Evolutionary conservation across 345 rosid genomes (phyloP).

Genomic region (Kandelia obovata): DNA sequence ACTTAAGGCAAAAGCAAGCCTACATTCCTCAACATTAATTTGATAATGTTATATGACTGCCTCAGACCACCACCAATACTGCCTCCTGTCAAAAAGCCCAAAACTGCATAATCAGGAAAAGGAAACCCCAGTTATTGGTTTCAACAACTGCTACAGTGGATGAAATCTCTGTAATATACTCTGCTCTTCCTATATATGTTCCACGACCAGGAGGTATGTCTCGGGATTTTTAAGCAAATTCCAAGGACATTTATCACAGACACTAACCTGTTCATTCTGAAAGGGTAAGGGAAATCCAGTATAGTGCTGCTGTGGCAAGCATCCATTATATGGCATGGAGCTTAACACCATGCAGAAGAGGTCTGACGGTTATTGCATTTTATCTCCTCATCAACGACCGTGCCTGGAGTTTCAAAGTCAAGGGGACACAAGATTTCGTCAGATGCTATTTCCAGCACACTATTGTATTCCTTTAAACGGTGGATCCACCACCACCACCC

Average conservation of each 20-base stretch:
- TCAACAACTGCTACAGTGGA: not conserved
- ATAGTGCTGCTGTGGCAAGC: slow-evolving; percentile 89
- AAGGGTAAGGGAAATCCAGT: slow-evolving; percentile 69
- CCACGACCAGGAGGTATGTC: not conserved
- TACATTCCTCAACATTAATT: too few relatives aligned
- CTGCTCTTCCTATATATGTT: not conserved
- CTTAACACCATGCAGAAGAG: slow-evolving; percentile 72
- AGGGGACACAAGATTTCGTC: slow-evolving; percentile 84
- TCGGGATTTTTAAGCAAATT: not conserved
- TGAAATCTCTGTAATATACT: not conserved
- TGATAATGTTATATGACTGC: too few relatives aligned
- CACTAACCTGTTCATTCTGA: slow-evolving; percentile 67
- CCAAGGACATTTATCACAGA: not conserved
- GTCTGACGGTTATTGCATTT: slow-evolving; percentile 69
- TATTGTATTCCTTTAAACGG: slow-evolving; percentile 33
- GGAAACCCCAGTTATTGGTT: not conserved
- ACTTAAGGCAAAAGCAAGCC: too few relatives aligned
- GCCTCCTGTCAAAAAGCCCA: too few relatives aligned
- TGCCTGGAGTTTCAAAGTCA: slow-evolving; percentile 88
- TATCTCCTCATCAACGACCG: slow-evolving; percentile 84
- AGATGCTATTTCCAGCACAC: slow-evolving; percentile 8
- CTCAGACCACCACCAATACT: too few relatives aligned
- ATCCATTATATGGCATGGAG: slow-evolving; percentile 66
- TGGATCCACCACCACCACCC: slow-evolving; percentile 27
- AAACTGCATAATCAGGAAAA: too few relatives aligned